Percentiles rank a stretch among this genome's conserved stretches.
Conservation (phyloP, 768 basidiomycete genomes). For the Hericium rajendrae region DNA sequence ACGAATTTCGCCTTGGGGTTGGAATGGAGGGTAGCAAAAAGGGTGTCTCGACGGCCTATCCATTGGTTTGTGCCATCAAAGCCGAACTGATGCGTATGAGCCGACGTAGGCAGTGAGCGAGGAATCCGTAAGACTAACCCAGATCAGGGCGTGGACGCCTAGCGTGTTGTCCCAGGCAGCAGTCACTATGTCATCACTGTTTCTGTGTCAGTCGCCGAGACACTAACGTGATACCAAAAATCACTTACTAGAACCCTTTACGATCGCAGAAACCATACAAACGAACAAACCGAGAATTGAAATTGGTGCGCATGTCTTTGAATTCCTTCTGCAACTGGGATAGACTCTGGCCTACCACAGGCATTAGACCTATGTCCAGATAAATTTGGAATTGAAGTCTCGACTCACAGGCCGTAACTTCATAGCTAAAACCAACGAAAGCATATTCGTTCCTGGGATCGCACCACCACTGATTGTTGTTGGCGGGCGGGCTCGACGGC, state of each 20-base stretch:
- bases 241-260: conserved; percentile 29
- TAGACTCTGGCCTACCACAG: conserved; percentile 44
- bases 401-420: conserved; percentile 50
- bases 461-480: conserved; percentile 40
- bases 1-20: conserved; percentile 43
- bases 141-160: conserved; percentile 66
- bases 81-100: conserved; percentile 17
- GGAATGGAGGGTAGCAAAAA: conserved; percentile 18
- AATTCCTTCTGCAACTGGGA: conserved; percentile 45
- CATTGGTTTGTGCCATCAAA: conserved; percentile 19
- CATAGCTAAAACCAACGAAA: conserved; percentile 73
- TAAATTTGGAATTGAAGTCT: neutral
- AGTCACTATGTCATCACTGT: conserved; percentile 48
- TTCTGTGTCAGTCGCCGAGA: conserved; percentile 4
- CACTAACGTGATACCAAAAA: neutral
- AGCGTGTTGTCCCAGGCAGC: conserved; percentile 62
- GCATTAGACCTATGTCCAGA: neutral
- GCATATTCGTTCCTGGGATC: conserved; percentile 53
- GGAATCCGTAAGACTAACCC: conserved; percentile 34
- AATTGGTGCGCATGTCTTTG: conserved; percentile 44
- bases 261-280: conserved; percentile 33
- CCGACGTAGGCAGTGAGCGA: neutral
- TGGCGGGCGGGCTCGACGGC: conserved; percentile 38
- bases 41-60: conserved; percentile 17
- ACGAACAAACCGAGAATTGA: conserved; percentile 58